A percentile compares a stretch with the other conserved stretches of the same genome.
Conservation (phyloP, 345 rosid species). For the Pistacia integerrima region DNA sequence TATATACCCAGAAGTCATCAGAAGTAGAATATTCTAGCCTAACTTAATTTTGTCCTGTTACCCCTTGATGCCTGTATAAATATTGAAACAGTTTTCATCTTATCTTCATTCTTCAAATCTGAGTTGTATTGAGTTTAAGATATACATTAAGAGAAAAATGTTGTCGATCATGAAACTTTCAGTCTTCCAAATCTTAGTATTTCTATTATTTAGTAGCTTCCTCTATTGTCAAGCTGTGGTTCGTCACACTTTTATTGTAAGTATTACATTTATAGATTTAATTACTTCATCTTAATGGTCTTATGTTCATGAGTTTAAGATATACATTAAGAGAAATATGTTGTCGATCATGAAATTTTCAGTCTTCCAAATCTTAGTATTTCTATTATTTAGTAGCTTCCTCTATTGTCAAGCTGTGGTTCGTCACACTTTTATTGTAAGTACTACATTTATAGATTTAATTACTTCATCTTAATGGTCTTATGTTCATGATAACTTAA, state of each 20-base stretch:
- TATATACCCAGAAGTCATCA: neutral
- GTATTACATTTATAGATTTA: slow-evolving; percentile 6
- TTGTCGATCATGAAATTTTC: no score
- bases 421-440: slow-evolving; percentile 17
- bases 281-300: no score
- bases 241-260: slow-evolving; percentile 17
- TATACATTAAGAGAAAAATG: no score
- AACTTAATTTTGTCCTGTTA: neutral
- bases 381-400: slow-evolving; percentile 5
- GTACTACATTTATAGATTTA: slow-evolving; percentile 5
- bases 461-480: no score
- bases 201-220: neutral
- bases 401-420: slow-evolving; percentile 15
- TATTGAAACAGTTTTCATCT: neutral
- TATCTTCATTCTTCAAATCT: neutral
- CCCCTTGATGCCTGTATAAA: neutral
- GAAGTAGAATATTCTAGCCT: neutral
- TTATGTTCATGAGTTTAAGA: no score
- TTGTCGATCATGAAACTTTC: no score
- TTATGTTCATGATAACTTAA: no score
- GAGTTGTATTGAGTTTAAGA: neutral
- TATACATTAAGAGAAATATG: no score
- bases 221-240: slow-evolving; percentile 15
- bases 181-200: neutral
- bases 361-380: slow-evolving; percentile 6